These are phyloP conservation scores for Hypoxylon subgilvum DNA, from an alignment of 495 filamentous ascomycete genomes.

Conservation along the genomic window DNA sequence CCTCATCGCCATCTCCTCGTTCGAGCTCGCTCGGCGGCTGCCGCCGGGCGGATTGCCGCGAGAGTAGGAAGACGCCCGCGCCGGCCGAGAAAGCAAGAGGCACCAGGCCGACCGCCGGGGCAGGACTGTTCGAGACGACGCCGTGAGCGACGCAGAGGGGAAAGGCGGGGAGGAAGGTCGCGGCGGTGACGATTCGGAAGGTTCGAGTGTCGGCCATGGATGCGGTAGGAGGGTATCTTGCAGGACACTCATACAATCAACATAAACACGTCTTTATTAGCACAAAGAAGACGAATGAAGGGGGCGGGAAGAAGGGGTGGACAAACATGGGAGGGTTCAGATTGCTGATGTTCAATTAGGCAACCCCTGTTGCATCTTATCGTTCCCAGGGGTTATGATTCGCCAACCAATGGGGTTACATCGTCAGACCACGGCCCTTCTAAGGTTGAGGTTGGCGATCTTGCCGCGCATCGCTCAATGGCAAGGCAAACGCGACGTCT, in stretches of 20 bases:
- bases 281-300: neutral
- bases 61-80: slow-evolving; percentile 37
- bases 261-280: neutral
- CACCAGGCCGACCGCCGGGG: slow-evolving; percentile 51
- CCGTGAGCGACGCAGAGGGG: slow-evolving; percentile 51
- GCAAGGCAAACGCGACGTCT: no score
- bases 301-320: slow-evolving; percentile 7
- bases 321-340: slow-evolving; percentile 4
- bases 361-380: slow-evolving; percentile 21
- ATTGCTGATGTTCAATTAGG: slow-evolving; percentile 15
- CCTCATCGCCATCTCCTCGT: neutral
- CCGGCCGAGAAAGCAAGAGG: slow-evolving; percentile 48
- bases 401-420: slow-evolving; percentile 26
- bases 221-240: slow-evolving; percentile 2
- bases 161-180: slow-evolving; percentile 61
- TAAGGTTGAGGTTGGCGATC: slow-evolving; percentile 13
- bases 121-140: slow-evolving; percentile 42
- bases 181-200: slow-evolving; percentile 49
- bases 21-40: slow-evolving; percentile 5
- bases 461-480: neutral
- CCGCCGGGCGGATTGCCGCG: slow-evolving; percentile 17
- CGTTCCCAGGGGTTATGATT: slow-evolving; percentile 20
- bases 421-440: slow-evolving; percentile 14
- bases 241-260: slow-evolving; percentile 1
- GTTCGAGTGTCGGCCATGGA: slow-evolving; percentile 30